Evolutionary conservation across 2,329 filamentous ascomycete species (phyloP).

Genomic region (Fusarium sp.): DNA sequence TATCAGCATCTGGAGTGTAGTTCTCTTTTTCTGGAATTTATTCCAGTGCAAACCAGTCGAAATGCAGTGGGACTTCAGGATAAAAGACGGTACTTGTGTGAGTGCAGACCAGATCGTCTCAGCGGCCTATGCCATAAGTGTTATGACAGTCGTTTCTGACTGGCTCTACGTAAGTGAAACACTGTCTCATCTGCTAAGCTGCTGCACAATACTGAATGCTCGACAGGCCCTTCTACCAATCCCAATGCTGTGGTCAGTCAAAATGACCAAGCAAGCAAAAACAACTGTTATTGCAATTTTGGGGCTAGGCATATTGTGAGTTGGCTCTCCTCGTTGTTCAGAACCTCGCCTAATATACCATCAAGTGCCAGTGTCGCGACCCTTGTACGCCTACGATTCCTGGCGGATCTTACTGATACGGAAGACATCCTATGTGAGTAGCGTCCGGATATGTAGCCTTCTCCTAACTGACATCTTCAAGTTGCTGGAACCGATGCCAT

Average conservation of each 20-base stretch:
- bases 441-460: not conserved
- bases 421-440: constrained; percentile 60
- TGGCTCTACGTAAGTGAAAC: constrained; percentile 59
- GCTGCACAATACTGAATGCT: constrained; percentile 9
- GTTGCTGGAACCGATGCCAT: constrained; percentile 62
- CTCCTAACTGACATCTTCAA: constrained; percentile 40
- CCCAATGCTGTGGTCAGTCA: constrained; percentile 65
- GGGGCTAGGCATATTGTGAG: constrained; percentile 62
- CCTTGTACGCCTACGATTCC: constrained; percentile 61
- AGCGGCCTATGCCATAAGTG: constrained; percentile 62
- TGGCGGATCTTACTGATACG: constrained; percentile 56
- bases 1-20: constrained; percentile 58
- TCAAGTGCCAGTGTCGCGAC: constrained; percentile 64
- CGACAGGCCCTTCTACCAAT: constrained; percentile 61
- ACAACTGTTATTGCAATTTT: constrained; percentile 61
- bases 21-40: constrained; percentile 63
- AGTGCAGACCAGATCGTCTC: constrained; percentile 55
- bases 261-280: constrained; percentile 64
- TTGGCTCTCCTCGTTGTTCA: not conserved
- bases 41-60: constrained; percentile 62
- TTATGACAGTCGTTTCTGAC: constrained; percentile 64
- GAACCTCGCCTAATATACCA: constrained; percentile 17
- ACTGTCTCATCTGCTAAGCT: not conserved
- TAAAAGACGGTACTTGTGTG: constrained; percentile 57
- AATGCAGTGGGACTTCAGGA: constrained; percentile 64